Evolutionary conservation across 2,329 filamentous ascomycete species (phyloP).

Genomic region (Tolypocladium capitatum): DNA sequence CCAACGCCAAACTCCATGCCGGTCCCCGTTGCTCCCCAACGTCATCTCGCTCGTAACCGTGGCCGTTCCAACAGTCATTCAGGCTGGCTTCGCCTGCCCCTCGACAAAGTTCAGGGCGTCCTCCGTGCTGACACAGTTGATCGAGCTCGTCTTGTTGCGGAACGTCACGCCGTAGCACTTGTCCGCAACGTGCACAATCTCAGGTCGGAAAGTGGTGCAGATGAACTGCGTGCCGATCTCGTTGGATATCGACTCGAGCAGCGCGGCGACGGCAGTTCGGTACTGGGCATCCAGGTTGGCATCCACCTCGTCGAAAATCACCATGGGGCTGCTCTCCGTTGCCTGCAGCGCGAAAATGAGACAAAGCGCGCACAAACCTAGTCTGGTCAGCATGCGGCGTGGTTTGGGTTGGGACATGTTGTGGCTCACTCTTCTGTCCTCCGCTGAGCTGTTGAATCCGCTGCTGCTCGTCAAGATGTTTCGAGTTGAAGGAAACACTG

Average conservation of each 20-base stretch:
- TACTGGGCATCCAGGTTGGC: slow-evolving; percentile 98
- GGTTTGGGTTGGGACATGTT: not conserved
- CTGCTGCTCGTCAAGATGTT: slow-evolving; percentile 89
- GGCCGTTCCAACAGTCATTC: slow-evolving; percentile 3
- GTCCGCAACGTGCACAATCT: slow-evolving; percentile 90
- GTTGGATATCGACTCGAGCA: slow-evolving; percentile 66
- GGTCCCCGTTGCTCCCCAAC: not conserved
- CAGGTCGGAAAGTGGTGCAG: slow-evolving; percentile 94
- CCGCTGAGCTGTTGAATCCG: slow-evolving; percentile 94
- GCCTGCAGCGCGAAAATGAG: slow-evolving; percentile 98
- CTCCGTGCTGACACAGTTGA: slow-evolving; percentile 78
- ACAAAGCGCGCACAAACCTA: slow-evolving; percentile 87
- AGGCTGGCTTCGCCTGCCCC: slow-evolving; percentile 45
- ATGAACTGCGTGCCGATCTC: slow-evolving; percentile 72
- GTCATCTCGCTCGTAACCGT: not conserved
- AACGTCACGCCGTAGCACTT: slow-evolving; percentile 97
- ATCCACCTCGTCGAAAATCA: slow-evolving; percentile 98
- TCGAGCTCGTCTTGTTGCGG: slow-evolving; percentile 83
- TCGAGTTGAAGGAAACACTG: slow-evolving; percentile 96
- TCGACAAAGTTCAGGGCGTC: slow-evolving; percentile 91
- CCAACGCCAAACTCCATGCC: slow-evolving; percentile 1
- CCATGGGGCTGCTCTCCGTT: slow-evolving; percentile 94
- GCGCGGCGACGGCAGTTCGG: slow-evolving; percentile 82
- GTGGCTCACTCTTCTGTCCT: slow-evolving; percentile 79
- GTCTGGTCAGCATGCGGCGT: slow-evolving; percentile 6